Conservation (phyloP, 352 stramenopile genomes). For the Pythium rhizo-oryzae region DNA sequence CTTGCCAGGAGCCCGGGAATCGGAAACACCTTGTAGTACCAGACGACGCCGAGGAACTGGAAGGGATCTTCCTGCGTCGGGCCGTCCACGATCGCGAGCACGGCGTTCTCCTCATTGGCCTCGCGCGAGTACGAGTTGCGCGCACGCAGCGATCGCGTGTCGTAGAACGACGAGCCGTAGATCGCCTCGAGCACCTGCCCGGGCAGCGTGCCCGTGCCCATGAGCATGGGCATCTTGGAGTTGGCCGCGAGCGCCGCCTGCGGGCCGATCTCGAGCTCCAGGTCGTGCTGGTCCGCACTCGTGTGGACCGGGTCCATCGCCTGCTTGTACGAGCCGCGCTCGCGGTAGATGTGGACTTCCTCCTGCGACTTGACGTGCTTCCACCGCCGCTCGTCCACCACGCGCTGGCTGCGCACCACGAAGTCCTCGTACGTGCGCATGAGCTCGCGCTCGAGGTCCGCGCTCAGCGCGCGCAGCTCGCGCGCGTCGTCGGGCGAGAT, state of each 20-base stretch:
- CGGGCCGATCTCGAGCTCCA: conserved; percentile 42
- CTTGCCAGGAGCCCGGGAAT: conserved; percentile 40
- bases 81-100: conserved; percentile 34
- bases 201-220: conserved; percentile 40
- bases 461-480: conserved; percentile 23
- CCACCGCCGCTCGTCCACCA: conserved; percentile 42
- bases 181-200: conserved; percentile 57
- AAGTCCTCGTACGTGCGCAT: conserved; percentile 48
- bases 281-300: neutral
- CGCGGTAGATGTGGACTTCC: conserved; percentile 39
- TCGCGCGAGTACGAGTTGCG: conserved; percentile 50
- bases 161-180: conserved; percentile 50
- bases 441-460: conserved; percentile 35
- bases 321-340: conserved; percentile 30
- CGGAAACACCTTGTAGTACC: conserved; percentile 26
- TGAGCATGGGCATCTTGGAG: conserved; percentile 37
- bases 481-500: conserved; percentile 21
- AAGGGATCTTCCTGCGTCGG: conserved; percentile 36
- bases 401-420: conserved; percentile 30
- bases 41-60: conserved; percentile 43
- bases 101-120: conserved; percentile 33
- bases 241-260: conserved; percentile 45
- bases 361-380: conserved; percentile 30
- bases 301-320: neutral
- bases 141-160: conserved; percentile 42